Evolutionary conservation across 768 basidiomycete genomes (phyloP).

Genomic region (Austroboletus eburneus): DNA sequence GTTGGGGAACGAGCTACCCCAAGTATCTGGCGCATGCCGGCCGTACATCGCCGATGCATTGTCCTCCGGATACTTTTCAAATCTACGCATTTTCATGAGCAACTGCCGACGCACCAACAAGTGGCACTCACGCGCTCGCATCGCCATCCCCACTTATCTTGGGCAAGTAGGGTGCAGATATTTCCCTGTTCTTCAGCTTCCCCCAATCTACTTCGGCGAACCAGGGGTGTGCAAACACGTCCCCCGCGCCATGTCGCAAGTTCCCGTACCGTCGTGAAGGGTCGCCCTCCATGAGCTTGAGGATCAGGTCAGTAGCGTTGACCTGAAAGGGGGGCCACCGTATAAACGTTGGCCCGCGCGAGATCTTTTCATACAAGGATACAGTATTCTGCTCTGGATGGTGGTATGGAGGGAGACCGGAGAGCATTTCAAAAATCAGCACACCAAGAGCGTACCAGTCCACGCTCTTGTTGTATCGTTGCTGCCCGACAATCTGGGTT

Average conservation of each 20-base stretch:
- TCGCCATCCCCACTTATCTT: slow-evolving; percentile 91
- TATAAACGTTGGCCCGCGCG: slow-evolving; percentile 66
- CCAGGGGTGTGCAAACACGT: slow-evolving; percentile 93
- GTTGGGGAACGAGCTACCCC: slow-evolving; percentile 69
- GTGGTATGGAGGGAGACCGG: slow-evolving; percentile 93
- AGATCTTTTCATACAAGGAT: slow-evolving; percentile 88
- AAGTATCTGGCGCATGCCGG: slow-evolving; percentile 48
- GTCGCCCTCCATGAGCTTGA: slow-evolving; percentile 86
- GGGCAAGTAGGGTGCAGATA: slow-evolving; percentile 93
- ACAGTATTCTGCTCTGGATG: slow-evolving; percentile 81
- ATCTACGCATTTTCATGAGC: slow-evolving; percentile 38
- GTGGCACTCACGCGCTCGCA: slow-evolving; percentile 75
- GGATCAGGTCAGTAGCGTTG: slow-evolving; percentile 82
- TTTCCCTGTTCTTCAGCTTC: slow-evolving; percentile 74
- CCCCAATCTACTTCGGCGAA: slow-evolving; percentile 93
- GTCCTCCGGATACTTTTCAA: slow-evolving; percentile 77
- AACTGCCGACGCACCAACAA: not conserved
- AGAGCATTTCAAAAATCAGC: slow-evolving; percentile 96
- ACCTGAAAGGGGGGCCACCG: slow-evolving; percentile 75
- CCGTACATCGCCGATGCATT: slow-evolving; percentile 62
- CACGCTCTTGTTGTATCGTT: slow-evolving; percentile 91
- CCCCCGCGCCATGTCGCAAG: slow-evolving; percentile 78
- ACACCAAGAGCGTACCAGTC: slow-evolving; percentile 99
- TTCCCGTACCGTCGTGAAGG: slow-evolving; percentile 89
- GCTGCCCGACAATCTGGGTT: slow-evolving; percentile 66